Evolutionary conservation across 768 basidiomycete genomes (phyloP), one percentile per base, ranked within the genome.

Genomic region (Pleurotus platypus): DNA sequence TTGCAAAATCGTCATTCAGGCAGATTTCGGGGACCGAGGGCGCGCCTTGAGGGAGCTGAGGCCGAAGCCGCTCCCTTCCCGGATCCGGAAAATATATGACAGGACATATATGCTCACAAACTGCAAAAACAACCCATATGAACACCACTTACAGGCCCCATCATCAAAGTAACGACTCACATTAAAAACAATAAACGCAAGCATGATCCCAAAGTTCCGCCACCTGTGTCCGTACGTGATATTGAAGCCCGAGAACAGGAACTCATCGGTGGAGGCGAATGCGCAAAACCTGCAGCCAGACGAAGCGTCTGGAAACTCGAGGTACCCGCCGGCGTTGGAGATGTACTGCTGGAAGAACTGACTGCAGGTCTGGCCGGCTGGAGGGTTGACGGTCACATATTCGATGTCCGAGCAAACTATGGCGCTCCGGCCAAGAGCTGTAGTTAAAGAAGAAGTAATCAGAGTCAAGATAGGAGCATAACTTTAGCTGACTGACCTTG

Each of bases 341-440:
- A 89, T 85, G 65, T 79, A 92, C 0, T 71, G 58, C 16, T 67
- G 55, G 57, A 88, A 64, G 67, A 78, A 91, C 2, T 66, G 45
- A 7, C 67, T 67, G 63, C 91, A 92, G 0, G 77, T 82, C 60
- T 80, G 72, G 1, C 84, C 85, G 0, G 72, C 63, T 2, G 86
- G 84, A 1, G 88, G 83, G 5, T 80, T 64, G 59, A 94, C 65
- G 1, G 72, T 73, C 2, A 85, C 80, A n/a, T 82, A 74, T 66
- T 94, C 93, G 53, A 75, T 68, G 0, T 68, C n/a, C 0, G 85
- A 68, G 66, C 93, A 94, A 12, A 67, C 70, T 48, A 89, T 74
- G 1, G 67, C 57, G 48, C 75, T 69, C 7, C 69, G 73, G 0
- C 83, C 85, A 11, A 88, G 63, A 5, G 79, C 85, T 84, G 57